phyloP scores from a whole-genome alignment of 1,139 yeast genomes.

The Pichia cactophila region DNA sequence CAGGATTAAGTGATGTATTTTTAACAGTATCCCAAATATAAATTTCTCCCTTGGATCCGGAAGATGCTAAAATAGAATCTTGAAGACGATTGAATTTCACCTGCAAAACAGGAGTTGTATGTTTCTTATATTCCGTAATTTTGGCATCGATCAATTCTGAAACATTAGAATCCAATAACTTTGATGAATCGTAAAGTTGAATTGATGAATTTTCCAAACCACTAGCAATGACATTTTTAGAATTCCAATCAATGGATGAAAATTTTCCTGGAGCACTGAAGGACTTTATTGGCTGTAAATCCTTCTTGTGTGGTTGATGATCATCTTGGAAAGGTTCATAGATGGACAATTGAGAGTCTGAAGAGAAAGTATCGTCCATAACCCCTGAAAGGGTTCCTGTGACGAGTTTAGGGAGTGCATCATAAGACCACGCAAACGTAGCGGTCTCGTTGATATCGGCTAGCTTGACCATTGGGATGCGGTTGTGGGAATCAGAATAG shows the following conservation, averaged over 20 bases:
- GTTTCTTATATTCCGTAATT: slow-evolving; percentile 46
- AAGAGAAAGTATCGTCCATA: slow-evolving; percentile 78
- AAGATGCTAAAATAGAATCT: slow-evolving; percentile 69
- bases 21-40: slow-evolving; percentile 81
- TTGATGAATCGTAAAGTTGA: slow-evolving; percentile 67
- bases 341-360: slow-evolving; percentile 67
- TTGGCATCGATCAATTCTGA: slow-evolving; percentile 36
- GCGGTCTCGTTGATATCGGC: slow-evolving; percentile 81
- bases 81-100: slow-evolving; percentile 75
- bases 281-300: slow-evolving; percentile 37
- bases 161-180: slow-evolving; percentile 26
- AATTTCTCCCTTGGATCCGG: slow-evolving; percentile 82
- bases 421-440: slow-evolving; percentile 91
- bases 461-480: slow-evolving; percentile 60
- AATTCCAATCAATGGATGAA: slow-evolving; percentile 83
- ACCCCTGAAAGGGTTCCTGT: slow-evolving; percentile 96
- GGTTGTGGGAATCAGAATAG: not conserved
- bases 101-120: slow-evolving; percentile 63
- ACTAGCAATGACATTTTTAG: slow-evolving; percentile 69
- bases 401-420: slow-evolving; percentile 65
- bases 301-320: not conserved
- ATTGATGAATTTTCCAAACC: slow-evolving; percentile 80
- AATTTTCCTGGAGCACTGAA: slow-evolving; percentile 56
- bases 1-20: slow-evolving; percentile 62
- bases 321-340: slow-evolving; percentile 52